Evolutionary conservation across 78 protist genomes (phyloP), one percentile per base, ranked within the genome.

Genomic region (Dictyostelium brefeldianum): DNA sequence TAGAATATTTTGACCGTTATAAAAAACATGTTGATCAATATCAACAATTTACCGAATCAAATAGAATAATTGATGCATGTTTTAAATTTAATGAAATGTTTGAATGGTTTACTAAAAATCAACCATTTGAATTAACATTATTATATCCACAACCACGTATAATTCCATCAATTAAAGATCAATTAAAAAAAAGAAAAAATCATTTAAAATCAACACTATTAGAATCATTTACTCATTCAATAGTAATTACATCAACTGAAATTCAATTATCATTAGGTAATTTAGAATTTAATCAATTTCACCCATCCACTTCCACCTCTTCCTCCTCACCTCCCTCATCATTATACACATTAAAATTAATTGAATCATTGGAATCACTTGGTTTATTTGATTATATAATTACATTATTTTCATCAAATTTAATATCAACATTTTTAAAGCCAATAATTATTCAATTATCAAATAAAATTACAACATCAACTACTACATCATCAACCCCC

Each of bases 121-220:
- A 41, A 51, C 47, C 53, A 11, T 22, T 41, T 56, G 43, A 59
- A n/a, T 18, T 85, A 27, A 59, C 92, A 14, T 62, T 43, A 31
- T 15, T 54, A 8, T 31, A 75, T 48, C 8, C 53, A 17, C 65
- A 54, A 15, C 92, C 92, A 8, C 15, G 92, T 15, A 85, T 85
- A 47, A 29, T 85, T 15, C 92, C 92, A 47, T 75, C 92, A 7
- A 67, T 85, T 9, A 73, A 85, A 47, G 92, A 85, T 75, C 81
- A 85, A 59, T 48, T 75, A 36, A 85, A 85, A 47, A 85, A 85
- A 53, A 51, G 92, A 43, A 85, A 75, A 31, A 85, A 85, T 75
- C 79, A 56, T 25, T 29, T 85, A 29, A 85, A 85, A 48, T 75
- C 92, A 17, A 43, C 53, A 17, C 8, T 85, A 17, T 25, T 85